phyloP scores from a whole-genome alignment of 78 protist genomes.

The Polysphondylium violaceum region DNA sequence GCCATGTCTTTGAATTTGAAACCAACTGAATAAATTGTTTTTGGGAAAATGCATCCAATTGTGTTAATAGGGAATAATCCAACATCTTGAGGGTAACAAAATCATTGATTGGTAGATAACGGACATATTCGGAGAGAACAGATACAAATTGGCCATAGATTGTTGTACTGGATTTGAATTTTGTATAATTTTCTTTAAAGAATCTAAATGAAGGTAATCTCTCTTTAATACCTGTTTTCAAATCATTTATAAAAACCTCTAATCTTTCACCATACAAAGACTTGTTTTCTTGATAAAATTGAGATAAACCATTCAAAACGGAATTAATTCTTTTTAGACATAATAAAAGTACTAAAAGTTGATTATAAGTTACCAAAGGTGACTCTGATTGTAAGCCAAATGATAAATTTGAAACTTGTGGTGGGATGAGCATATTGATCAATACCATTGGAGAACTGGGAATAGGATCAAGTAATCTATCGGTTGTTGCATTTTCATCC shows the following conservation, averaged over 20 bases:
- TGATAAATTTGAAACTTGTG: conserved; percentile 18
- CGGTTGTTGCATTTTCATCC: too few species aligned
- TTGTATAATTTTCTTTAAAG: conserved; percentile 8
- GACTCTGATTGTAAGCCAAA: neutral
- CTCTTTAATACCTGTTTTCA: conserved; percentile 38
- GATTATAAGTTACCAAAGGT: conserved; percentile 35
- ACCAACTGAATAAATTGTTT: conserved; percentile 54
- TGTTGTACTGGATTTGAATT: neutral
- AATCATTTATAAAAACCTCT: conserved; percentile 14
- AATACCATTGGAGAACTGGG: conserved; percentile 51
- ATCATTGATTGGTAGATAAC: conserved; percentile 18
- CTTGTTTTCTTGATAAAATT: neutral
- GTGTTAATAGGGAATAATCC: neutral
- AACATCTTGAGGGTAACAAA: conserved; percentile 3
- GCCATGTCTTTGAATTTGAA: conserved; percentile 42
- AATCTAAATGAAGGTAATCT: conserved; percentile 16
- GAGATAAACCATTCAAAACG: conserved; percentile 11
- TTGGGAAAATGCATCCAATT: conserved; percentile 38
- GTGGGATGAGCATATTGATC: conserved; percentile 39
- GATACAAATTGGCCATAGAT: conserved; percentile 26
- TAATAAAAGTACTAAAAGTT: conserved; percentile 10
- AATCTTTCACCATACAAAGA: neutral
- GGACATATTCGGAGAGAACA: conserved; percentile 24
- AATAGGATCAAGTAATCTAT: conserved; percentile 16
- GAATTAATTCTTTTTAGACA: conserved; percentile 64